Conservation (phyloP, 805 yeast genomes). For the Cyberlindnera mycetangii region DNA sequence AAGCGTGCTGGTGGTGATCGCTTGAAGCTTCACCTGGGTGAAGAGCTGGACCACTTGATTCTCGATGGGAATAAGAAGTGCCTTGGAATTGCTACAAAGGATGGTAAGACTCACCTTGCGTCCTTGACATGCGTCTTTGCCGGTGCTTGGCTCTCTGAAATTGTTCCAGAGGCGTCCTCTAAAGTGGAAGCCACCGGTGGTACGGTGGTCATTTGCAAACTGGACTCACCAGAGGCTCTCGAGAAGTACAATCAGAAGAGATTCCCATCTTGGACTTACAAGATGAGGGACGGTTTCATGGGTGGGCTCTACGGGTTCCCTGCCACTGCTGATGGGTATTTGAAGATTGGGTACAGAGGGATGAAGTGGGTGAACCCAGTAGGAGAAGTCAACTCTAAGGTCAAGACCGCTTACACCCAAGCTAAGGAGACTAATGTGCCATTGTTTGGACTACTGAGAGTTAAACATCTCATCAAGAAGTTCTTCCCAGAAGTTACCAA, state of each 20-base stretch:
- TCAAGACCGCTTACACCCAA: conserved; percentile 28
- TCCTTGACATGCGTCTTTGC: conserved; percentile 11
- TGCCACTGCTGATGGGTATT: conserved; percentile 23
- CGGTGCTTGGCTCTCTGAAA: conserved; percentile 21
- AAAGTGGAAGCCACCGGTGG: conserved; percentile 32
- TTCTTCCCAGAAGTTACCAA: conserved; percentile 28
- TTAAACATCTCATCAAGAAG: conserved; percentile 27
- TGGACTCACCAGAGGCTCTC: conserved; percentile 18
- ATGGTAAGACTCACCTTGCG: conserved; percentile 13
- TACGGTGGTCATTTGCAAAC: conserved; percentile 29
- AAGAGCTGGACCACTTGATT: conserved; percentile 3
- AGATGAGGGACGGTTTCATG: conserved; percentile 29
- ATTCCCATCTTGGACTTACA: conserved; percentile 32
- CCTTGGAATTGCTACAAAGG: conserved; percentile 22
- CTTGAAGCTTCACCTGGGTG: conserved; percentile 26
- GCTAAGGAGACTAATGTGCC: conserved; percentile 29
- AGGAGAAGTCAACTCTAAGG: conserved; percentile 22
- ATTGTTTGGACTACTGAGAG: conserved; percentile 26
- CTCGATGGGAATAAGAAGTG: conserved; percentile 13
- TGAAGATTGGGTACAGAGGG: conserved; percentile 33
- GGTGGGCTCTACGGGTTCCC: conserved; percentile 34
- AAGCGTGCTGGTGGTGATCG: conserved; percentile 21
- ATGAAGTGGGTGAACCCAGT: conserved; percentile 31
- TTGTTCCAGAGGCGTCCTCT: conserved; percentile 30
- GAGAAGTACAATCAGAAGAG: conserved; percentile 22